Evolutionary conservation across 1,139 yeast species (phyloP).

Genomic region (Lodderomyces margitis): DNA sequence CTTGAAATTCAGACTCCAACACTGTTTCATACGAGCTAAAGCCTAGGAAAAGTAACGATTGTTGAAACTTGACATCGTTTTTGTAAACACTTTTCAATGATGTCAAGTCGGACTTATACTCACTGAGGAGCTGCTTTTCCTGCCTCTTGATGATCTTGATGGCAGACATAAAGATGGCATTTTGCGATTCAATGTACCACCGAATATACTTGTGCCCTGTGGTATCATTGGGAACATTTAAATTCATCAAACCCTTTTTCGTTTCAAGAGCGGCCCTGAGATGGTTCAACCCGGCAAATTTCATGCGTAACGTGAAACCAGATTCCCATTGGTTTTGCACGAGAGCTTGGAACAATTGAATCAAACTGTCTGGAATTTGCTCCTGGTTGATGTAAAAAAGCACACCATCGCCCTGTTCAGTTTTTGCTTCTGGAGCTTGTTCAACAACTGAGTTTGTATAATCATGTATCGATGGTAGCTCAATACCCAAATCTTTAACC

Average conservation of each 20-base stretch:
- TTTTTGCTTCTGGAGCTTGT: conserved; percentile 11
- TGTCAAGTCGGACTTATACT: conserved; percentile 33
- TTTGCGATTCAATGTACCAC: conserved; percentile 45
- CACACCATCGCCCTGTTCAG: conserved; percentile 36
- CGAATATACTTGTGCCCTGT: conserved; percentile 26
- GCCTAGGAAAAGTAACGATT: conserved; percentile 58
- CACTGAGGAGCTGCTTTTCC: conserved; percentile 51
- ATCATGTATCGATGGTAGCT: conserved; percentile 46
- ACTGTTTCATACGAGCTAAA: conserved; percentile 53
- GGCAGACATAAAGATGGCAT: conserved; percentile 41
- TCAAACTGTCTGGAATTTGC: conserved; percentile 45
- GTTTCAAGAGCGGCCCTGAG: conserved; percentile 50
- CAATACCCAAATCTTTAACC: conserved; percentile 38
- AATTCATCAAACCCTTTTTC: conserved; percentile 31
- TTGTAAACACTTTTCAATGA: conserved; percentile 59
- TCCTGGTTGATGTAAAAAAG: conserved; percentile 40
- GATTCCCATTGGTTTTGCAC: conserved; percentile 45
- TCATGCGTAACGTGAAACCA: conserved; percentile 47
- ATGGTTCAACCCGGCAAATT: conserved; percentile 59
- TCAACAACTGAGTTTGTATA: conserved; percentile 43
- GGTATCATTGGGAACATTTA: conserved; percentile 11
- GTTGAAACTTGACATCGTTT: conserved; percentile 53
- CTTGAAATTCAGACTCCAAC: conserved; percentile 45
- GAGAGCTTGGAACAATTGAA: conserved; percentile 52
- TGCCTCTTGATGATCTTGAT: conserved; percentile 46